Percentiles rank a stretch among this genome's conserved stretches.
Evolutionary conservation across 345 rosid species (phyloP).

Genomic region (Sapria himalayana): DNA sequence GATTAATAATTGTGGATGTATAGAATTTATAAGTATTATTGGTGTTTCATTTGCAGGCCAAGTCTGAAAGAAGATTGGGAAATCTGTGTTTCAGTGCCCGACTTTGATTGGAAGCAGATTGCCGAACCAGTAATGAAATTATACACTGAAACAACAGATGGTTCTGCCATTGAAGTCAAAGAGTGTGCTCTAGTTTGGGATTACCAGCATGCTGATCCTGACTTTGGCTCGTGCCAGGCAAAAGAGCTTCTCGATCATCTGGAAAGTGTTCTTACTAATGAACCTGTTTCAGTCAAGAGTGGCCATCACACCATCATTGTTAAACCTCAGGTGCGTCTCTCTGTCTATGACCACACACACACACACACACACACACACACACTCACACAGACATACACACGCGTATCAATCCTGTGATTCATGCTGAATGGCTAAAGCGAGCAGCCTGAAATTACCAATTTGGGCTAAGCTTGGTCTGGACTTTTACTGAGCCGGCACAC

Average conservation of each 20-base stretch:
- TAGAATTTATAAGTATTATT: no score
- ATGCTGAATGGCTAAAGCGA: no score
- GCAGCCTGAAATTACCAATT: no score
- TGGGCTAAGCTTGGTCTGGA: no score
- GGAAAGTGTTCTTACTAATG: conserved; percentile 79
- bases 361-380: no score
- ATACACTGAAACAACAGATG: conserved; percentile 87
- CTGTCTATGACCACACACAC: no score
- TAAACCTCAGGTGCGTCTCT: conserved; percentile 69
- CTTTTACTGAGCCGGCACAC: no score
- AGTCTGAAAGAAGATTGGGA: conserved; percentile 59
- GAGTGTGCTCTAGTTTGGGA: conserved; percentile 84
- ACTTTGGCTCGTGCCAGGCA: conserved; percentile 93
- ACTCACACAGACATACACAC: no score
- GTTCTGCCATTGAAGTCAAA: conserved; percentile 73
- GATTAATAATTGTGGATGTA: no score
- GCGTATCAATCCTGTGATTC: no score
- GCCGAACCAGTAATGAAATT: conserved; percentile 93
- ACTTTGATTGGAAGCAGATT: conserved; percentile 76
- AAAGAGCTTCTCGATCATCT: conserved; percentile 91
- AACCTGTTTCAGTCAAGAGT: conserved; percentile 78
- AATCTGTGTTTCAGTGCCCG: conserved; percentile 34
- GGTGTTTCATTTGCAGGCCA: conserved; percentile 24
- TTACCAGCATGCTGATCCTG: conserved; percentile 74
- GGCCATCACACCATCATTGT: conserved; percentile 83